Conservation (phyloP, 2,329 filamentous ascomycete genomes). For the Alternaria hordeiaustralica region DNA sequence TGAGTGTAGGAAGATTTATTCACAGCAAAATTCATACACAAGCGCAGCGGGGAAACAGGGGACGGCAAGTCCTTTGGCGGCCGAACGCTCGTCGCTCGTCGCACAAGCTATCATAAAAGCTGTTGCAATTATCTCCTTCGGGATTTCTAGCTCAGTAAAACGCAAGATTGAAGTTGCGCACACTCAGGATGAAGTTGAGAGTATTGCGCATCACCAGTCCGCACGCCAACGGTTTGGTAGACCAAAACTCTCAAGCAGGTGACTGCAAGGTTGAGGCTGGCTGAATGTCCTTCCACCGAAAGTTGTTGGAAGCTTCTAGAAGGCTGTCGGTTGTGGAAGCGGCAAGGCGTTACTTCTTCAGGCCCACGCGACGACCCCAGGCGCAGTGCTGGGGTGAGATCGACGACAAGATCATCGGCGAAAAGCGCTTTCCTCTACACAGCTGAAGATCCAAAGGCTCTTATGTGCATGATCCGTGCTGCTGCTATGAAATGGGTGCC, state of each 20-base stretch:
- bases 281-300: not conserved
- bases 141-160: not conserved
- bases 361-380: not conserved
- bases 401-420: not conserved
- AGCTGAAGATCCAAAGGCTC: not conserved
- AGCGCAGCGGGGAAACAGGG: too few species aligned
- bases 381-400: not conserved
- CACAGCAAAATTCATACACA: not conserved
- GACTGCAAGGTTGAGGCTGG: not conserved
- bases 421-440: not conserved
- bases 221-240: not conserved
- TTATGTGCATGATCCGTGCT: not conserved
- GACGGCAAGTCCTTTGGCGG: not conserved
- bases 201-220: not conserved
- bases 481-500: not conserved
- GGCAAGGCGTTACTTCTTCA: not conserved
- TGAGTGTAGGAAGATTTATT: not conserved
- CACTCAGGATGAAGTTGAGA: not conserved
- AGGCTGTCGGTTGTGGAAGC: not conserved
- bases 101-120: not conserved
- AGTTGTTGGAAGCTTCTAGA: not conserved
- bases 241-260: not conserved
- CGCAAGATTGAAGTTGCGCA: not conserved
- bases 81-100: not conserved
- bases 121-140: not conserved